Conservation (phyloP, 306 rosid genomes). For the Carpinus fangiana region DNA sequence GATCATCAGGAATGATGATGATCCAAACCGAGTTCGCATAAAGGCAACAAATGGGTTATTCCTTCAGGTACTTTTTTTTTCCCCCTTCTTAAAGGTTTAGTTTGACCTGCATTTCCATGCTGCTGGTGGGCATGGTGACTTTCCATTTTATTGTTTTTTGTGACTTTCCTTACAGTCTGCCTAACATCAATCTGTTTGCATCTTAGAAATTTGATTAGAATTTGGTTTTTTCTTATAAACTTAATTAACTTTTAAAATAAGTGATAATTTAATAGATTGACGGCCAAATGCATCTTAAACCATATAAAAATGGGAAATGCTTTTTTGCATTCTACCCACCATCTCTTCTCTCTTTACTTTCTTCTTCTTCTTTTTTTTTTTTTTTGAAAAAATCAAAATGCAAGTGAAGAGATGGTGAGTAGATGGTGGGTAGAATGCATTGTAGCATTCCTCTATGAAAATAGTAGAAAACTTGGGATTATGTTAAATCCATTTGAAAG, state of each 20-base stretch:
- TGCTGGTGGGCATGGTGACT: neutral
- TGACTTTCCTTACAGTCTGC: neutral
- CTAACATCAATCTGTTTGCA: neutral
- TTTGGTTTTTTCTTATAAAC: no score
- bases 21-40: slow-evolving; percentile 45
- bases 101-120: neutral
- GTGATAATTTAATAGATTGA: no score
- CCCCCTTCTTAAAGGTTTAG: neutral
- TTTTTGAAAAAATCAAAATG: no score
- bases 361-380: no score
- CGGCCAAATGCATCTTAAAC: neutral
- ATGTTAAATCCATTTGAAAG: neutral
- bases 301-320: neutral
- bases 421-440: no score
- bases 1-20: slow-evolving; percentile 45
- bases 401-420: no score
- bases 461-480: neutral
- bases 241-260: no score
- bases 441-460: neutral
- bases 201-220: no score
- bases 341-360: no score
- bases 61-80: slow-evolving; percentile 49
- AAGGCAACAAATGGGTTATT: slow-evolving; percentile 53
- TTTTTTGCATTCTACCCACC: no score
- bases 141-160: neutral